These are phyloP conservation scores for Diplodia sapinea DNA, from an alignment of 2,329 filamentous ascomycete genomes.

Conservation along the genomic window DNA sequence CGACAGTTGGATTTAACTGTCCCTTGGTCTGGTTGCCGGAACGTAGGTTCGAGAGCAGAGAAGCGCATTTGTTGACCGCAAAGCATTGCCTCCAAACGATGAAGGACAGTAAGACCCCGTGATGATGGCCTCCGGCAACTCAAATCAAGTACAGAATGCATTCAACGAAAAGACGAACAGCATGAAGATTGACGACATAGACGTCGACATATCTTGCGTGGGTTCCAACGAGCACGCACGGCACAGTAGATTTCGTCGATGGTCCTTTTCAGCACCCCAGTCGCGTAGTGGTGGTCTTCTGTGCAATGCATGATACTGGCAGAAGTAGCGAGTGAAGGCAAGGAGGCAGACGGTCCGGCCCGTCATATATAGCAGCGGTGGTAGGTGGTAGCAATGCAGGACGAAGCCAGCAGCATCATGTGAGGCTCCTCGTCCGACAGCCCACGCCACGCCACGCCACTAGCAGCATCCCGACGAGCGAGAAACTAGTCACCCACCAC, in stretches of 20 bases:
- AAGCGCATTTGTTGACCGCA: neutral
- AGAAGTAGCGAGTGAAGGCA: neutral
- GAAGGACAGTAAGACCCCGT: neutral
- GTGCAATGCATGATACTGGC: neutral
- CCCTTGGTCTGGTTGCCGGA: neutral
- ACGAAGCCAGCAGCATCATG: neutral
- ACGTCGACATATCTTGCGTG: neutral
- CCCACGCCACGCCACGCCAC: neutral
- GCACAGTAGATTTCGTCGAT: neutral
- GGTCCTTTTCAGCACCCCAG: neutral
- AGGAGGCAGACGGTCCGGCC: neutral
- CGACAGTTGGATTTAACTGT: too few relatives aligned
- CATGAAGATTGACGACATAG: neutral
- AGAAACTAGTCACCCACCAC: neutral
- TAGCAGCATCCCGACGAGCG: neutral
- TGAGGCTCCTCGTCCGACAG: neutral
- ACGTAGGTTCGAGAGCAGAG: neutral
- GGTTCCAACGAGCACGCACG: neutral
- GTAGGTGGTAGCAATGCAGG: neutral
- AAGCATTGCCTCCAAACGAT: neutral
- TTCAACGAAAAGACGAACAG: neutral
- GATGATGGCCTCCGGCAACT: neutral
- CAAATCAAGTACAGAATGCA: neutral
- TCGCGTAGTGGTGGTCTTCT: too few relatives aligned
- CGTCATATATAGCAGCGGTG: neutral